Conservation (phyloP, 768 basidiomycete species). For the Tricholoma sp. region DNA sequence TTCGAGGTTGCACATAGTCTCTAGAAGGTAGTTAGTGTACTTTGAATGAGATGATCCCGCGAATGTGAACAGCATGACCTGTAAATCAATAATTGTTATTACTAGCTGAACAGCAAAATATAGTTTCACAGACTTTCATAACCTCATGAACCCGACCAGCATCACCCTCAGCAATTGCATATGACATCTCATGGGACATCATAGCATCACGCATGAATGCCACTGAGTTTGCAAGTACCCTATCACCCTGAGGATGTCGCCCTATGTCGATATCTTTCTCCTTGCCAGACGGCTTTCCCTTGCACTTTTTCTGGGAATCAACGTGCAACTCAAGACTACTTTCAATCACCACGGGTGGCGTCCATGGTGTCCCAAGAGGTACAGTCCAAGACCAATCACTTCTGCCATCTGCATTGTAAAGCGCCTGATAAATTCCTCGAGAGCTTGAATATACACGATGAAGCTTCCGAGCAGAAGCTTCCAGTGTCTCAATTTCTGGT, state of each 20-base stretch:
- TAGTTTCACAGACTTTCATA: constrained; percentile 4
- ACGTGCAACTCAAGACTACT: neutral
- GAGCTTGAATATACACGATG: constrained; percentile 5
- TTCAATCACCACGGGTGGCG: neutral
- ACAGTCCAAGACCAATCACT: constrained; percentile 2
- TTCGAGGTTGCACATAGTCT: neutral
- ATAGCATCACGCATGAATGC: constrained; percentile 20
- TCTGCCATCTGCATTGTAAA: neutral
- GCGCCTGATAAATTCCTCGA: constrained; percentile 7
- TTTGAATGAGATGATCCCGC: too few species aligned
- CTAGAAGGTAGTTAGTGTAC: too few species aligned
- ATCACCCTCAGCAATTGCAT: constrained; percentile 27
- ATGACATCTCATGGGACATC: constrained; percentile 22
- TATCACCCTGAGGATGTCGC: constrained; percentile 18
- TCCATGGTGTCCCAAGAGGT: neutral
- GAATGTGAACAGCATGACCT: neutral
- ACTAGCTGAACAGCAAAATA: neutral
- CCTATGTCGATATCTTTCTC: neutral
- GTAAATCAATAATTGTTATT: neutral
- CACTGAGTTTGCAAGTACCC: constrained; percentile 17
- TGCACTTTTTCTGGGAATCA: neutral
- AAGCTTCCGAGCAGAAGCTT: constrained; percentile 8
- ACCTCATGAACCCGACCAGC: constrained; percentile 25
- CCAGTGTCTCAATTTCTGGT: constrained; percentile 18
- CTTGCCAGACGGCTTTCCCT: neutral